A percentile compares a stretch with the other conserved stretches of the same genome.
Conservation (phyloP, 2,329 filamentous ascomycete genomes). For the Penicillium sp. region DNA sequence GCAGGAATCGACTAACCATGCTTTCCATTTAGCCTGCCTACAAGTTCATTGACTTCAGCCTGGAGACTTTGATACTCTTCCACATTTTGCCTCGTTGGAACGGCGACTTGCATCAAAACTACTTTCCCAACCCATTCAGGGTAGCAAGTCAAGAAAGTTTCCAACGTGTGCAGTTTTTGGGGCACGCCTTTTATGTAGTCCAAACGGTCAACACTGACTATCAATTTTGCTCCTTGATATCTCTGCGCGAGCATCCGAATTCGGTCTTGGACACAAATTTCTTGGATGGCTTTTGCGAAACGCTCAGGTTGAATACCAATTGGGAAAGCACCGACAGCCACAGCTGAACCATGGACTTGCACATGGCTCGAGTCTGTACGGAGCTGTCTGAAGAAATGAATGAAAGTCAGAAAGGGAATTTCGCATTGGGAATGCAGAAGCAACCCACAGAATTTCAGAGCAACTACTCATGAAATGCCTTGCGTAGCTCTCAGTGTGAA, state of each 20-base stretch:
- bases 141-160: conserved; percentile 84
- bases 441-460: conserved; percentile 2
- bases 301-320: conserved; percentile 1
- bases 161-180: conserved; percentile 84
- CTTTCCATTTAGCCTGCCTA: conserved; percentile 85
- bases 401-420: conserved; percentile 1
- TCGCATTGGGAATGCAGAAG: neutral
- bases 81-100: conserved; percentile 74
- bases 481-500: conserved; percentile 70
- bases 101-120: conserved; percentile 82
- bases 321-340: neutral
- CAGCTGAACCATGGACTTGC: conserved; percentile 1
- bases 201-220: conserved; percentile 84
- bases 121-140: conserved; percentile 92
- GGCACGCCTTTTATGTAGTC: conserved; percentile 98
- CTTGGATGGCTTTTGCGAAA: conserved; percentile 75
- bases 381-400: neutral
- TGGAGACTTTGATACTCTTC: conserved; percentile 89
- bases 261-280: conserved; percentile 71
- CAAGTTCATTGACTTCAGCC: conserved; percentile 83
- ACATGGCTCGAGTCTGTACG: neutral
- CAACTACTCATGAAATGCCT: neutral
- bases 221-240: conserved; percentile 83
- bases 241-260: conserved; percentile 73
- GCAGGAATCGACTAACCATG: conserved; percentile 55